phyloP scores from a whole-genome alignment of 2,329 filamentous ascomycete species.

The Aspergillus sergii region DNA sequence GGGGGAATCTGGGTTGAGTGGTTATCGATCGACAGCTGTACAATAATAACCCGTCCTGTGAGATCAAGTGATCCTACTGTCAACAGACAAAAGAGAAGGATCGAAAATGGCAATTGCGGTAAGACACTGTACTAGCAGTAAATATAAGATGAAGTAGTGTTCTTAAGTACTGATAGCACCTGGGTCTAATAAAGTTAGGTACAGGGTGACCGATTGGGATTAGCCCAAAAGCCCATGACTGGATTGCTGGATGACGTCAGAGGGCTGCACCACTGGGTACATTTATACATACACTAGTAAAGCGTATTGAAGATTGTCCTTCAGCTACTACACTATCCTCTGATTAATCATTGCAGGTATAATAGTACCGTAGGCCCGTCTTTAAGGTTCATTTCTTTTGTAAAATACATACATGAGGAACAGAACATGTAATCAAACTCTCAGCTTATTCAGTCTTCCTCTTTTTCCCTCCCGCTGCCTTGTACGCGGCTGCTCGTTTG shows the following conservation, averaged over 20 bases:
- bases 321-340: background rate
- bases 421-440: conserved; percentile 6
- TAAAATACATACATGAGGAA: conserved; percentile 3
- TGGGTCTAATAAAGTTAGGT: too few relatives aligned
- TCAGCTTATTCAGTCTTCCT: conserved; percentile 10
- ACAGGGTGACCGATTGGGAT: background rate
- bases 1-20: background rate
- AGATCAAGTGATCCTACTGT: background rate
- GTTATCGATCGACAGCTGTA: background rate
- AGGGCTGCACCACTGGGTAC: background rate
- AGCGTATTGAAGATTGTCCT: background rate
- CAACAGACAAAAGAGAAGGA: background rate
- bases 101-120: background rate
- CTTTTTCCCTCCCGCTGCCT: conserved; percentile 39
- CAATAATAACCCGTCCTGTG: background rate
- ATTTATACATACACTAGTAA: background rate
- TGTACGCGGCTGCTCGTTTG: conserved; percentile 47
- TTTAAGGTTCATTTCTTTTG: background rate
- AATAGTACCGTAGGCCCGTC: background rate
- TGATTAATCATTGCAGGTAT: background rate
- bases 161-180: background rate
- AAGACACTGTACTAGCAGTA: background rate
- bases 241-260: background rate
- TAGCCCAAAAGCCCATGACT: background rate
- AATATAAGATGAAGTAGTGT: background rate